Evolutionary conservation across 2,329 filamentous ascomycete genomes (phyloP), one percentile per base, ranked within the genome.

Genomic region (Hirsutella minnesotensis): DNA sequence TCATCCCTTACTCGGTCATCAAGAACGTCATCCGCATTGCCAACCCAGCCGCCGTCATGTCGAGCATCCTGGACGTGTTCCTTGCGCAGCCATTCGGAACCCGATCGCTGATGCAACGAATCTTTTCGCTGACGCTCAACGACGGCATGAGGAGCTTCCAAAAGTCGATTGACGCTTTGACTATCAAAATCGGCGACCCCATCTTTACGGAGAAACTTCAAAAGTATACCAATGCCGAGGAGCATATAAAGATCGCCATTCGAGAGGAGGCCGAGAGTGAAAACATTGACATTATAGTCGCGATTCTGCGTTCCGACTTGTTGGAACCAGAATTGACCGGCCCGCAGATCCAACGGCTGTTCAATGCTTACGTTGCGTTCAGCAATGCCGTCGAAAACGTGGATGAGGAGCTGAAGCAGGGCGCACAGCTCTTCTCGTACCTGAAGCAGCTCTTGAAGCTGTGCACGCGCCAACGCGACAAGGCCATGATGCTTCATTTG

Each of bases 11-110:
- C 58, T 83, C 82, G 1, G 70, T 95, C 39, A 72, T 98, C 59
- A 98, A 98, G 68, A 95, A 96, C 57, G 87, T 95, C 38, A 96
- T 98, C 55, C 81, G 90, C 44, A 87, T 96, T 52, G 88, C 92
- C 19, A 98, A 98, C 53, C 92, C 92, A 3, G 90, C 90, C 1
- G 87, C 88, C 5, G 92, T 98, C 50, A 96, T 98, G 90, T 86
- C 84, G n/a, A 84, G 84, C 18, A 81, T 96, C 37, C 73, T 98
- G 19, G 92, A 98, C 59, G 75, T 98, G 38, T 98, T 98, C 68
- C 73, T 96, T 46, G 90, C 92, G 8, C 92, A 96, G 53, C 92
- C 92, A 0, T 94, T 96, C 47, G 90, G 90, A 18, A 75, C 89
- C 1, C 79, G 88, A 41, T 95, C 89, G 10, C 69, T 98, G 10